These are phyloP conservation scores for Neofusicoccum kwambonambiense DNA, from an alignment of 2,329 filamentous ascomycete species.

Conservation along the genomic window DNA sequence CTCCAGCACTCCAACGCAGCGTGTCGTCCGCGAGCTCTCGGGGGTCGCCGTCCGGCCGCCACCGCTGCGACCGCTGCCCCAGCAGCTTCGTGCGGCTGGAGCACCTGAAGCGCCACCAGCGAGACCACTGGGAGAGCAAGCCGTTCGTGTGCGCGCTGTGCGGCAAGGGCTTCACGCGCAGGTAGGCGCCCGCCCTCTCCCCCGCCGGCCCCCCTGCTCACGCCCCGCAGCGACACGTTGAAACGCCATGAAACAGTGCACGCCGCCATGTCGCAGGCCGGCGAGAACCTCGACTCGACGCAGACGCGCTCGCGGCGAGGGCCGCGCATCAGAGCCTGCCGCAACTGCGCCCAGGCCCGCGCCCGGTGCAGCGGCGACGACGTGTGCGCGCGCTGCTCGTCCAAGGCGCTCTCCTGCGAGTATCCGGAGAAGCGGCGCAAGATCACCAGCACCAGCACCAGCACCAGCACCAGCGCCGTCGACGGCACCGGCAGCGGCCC, in stretches of 20 bases:
- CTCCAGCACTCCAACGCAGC: neutral
- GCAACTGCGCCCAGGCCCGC: slow-evolving; percentile 9
- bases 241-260: neutral
- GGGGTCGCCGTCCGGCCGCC: neutral
- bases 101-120: slow-evolving; percentile 43
- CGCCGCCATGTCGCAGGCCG: neutral
- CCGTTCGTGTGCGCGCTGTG: slow-evolving; percentile 41
- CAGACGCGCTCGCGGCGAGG: neutral
- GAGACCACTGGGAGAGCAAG: slow-evolving; percentile 42
- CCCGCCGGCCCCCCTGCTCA: neutral
- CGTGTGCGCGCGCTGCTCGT: neutral
- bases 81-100: slow-evolving; percentile 40
- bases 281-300: neutral
- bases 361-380: neutral
- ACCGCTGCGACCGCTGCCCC: slow-evolving; percentile 26
- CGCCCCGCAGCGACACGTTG: neutral
- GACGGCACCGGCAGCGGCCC: neutral
- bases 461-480: neutral
- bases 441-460: neutral
- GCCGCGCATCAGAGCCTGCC: slow-evolving; percentile 1
- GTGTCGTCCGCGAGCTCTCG: neutral
- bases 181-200: slow-evolving; percentile 26
- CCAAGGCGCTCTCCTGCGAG: neutral
- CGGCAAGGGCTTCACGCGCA: slow-evolving; percentile 42
- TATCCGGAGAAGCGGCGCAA: slow-evolving; percentile 7